These are phyloP conservation scores for Fraxinus velutina DNA, from an alignment of 305 asterid species.

Conservation along the genomic window DNA sequence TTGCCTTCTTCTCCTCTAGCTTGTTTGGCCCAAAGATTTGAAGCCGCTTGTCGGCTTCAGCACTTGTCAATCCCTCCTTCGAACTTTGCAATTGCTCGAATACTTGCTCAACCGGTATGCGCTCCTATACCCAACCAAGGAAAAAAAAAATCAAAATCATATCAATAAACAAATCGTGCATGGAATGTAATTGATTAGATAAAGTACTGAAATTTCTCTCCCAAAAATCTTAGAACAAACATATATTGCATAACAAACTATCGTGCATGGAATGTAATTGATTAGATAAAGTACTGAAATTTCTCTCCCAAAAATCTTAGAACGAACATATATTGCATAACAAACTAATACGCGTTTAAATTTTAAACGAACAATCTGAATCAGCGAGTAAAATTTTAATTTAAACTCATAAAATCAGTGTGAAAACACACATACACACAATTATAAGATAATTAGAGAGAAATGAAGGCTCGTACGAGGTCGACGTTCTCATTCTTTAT, in stretches of 20 bases:
- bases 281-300: too few species aligned
- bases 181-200: not conserved
- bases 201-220: not conserved
- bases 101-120: constrained; percentile 37
- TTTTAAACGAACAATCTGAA: not conserved
- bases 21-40: constrained; percentile 34
- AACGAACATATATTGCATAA: too few species aligned
- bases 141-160: not conserved
- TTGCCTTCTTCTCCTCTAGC: constrained; percentile 38
- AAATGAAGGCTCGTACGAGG: not conserved
- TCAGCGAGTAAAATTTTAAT: not conserved
- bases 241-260: not conserved
- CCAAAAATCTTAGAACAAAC: not conserved
- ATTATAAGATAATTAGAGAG: not conserved
- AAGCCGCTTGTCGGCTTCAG: constrained; percentile 32
- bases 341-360: not conserved
- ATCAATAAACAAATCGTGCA: not conserved
- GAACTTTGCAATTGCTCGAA: constrained; percentile 36
- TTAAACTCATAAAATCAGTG: not conserved
- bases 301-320: too few species aligned
- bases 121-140: constrained; percentile 23
- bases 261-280: too few species aligned
- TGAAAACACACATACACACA: not conserved
- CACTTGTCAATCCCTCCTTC: constrained; percentile 36
- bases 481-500: constrained; percentile 45